Evolutionary conservation across 352 stramenopile species (phyloP).

Genomic region (Pythium aphanidermatum): DNA sequence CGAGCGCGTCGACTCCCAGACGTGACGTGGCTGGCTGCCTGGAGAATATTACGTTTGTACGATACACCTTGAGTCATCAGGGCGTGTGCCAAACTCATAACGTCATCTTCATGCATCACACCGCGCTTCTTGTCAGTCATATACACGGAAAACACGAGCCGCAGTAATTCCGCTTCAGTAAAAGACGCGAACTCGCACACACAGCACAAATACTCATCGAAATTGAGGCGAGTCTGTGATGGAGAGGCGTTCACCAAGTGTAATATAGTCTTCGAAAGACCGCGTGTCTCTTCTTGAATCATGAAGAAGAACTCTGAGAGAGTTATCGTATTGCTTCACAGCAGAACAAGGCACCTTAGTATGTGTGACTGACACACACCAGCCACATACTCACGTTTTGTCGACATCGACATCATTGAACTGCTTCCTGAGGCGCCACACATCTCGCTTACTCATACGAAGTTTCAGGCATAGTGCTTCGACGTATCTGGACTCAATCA

Average conservation of each 20-base stretch:
- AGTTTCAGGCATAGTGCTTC: conserved; percentile 2
- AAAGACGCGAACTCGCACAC: background rate
- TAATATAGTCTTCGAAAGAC: background rate
- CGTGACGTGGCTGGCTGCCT: background rate
- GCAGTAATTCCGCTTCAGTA: background rate
- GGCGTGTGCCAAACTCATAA: background rate
- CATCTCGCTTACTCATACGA: background rate
- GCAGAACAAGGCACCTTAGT: background rate
- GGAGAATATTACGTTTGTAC: background rate
- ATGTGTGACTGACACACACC: background rate
- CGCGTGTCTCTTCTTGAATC: background rate
- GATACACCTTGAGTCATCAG: background rate
- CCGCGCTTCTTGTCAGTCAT: background rate
- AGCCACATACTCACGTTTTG: background rate
- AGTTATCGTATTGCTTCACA: conserved; percentile 1
- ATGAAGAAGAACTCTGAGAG: conserved; percentile 1
- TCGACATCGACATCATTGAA: conserved; percentile 7
- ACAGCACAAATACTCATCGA: conserved; percentile 1
- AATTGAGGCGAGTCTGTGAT: background rate
- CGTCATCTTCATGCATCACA: background rate
- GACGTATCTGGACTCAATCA: conserved; percentile 1
- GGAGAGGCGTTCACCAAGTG: background rate
- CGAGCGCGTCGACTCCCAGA: too few species aligned
- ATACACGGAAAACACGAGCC: background rate
- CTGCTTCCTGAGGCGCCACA: background rate